Evolutionary conservation across 169 alveolate species (phyloP), one percentile per base, ranked within the genome.

Genomic region (Cryptosporidium parvum): DNA sequence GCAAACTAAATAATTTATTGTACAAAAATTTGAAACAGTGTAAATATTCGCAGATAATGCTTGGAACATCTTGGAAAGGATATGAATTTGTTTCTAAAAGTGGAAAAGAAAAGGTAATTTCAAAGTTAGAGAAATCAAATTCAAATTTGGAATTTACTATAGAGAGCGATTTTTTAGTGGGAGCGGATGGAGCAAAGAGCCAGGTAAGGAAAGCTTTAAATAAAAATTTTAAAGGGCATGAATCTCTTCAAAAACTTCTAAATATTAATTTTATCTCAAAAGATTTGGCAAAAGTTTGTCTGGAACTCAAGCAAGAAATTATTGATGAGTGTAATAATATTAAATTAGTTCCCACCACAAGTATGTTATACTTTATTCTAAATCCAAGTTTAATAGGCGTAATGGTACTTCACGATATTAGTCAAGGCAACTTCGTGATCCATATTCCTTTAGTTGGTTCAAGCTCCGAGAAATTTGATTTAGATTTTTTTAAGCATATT

Each of bases 281-380:
- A 0, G 91, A 87, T 45, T 85, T 96, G 29, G 95, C 96, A 16
- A 80, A 91, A 37, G 48, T 86, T 37, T 94, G 95, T 44, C 56
- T 23, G 26, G 75, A 94, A 44, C 56, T 33, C 35, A 67, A 33
- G 26, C 26, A 31, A 31, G 73, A 67, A 31, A 31, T 67, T 4
- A 0, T 37, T 29, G 73, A 67, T 67, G 51, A 33, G 18, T 16
- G 33, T 14, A 67, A 37, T 37, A 21, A 33, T 2, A 33, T 5
- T n/a, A 65, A 65, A 65, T 18, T 33, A 21, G 29, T 67, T 67
- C 16, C 26, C 16, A 92, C 87, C 45, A 96, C 95, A 18, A 94
- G 96, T 5, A 96, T 97, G 97, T 85, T 96, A 23, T 95, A 97
- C 86, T 96, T 96, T 85, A 58, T 97, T 53, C 95, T 94, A 80